Evolutionary conservation across 768 basidiomycete genomes (phyloP).

Genomic region (Rhizopogon roseolus): DNA sequence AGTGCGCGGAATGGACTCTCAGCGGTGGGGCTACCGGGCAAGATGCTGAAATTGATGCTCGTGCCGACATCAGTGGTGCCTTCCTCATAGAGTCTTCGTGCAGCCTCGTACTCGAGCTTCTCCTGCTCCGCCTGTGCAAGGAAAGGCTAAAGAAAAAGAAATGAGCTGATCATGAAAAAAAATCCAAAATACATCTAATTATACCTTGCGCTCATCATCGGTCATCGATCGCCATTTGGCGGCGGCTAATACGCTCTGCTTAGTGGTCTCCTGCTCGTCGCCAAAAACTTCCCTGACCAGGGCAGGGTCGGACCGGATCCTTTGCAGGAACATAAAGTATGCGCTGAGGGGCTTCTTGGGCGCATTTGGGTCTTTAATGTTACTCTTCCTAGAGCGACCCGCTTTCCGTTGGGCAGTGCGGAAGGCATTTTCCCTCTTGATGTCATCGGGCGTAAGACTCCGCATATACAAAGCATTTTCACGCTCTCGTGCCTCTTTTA

Average conservation of each 20-base stretch:
- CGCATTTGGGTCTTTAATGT: conserved; percentile 95
- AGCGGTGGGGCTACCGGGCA: conserved; percentile 57
- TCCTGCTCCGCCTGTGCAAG: conserved; percentile 91
- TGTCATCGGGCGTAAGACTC: conserved; percentile 87
- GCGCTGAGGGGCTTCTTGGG: conserved; percentile 94
- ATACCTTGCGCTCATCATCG: conserved; percentile 88
- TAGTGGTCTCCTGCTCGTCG: conserved; percentile 89
- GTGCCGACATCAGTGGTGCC: conserved; percentile 62
- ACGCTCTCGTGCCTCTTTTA: conserved; percentile 81
- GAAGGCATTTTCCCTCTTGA: conserved; percentile 89
- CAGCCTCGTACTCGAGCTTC: conserved; percentile 89
- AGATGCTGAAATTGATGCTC: conserved; percentile 80
- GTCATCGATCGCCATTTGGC: conserved; percentile 92
- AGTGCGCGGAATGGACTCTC: conserved; percentile 36
- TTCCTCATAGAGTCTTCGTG: conserved; percentile 83
- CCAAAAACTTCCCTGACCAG: conserved; percentile 82
- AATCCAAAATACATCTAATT: conserved; percentile 12
- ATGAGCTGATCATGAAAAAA: conserved; percentile 10
- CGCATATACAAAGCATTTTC: conserved; percentile 83
- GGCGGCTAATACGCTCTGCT: conserved; percentile 90
- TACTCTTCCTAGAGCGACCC: conserved; percentile 88
- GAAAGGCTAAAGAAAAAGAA: conserved; percentile 60
- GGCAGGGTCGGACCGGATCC: conserved; percentile 73
- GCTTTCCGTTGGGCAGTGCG: conserved; percentile 90
- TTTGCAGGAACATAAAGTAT: conserved; percentile 93